A percentile compares a stretch with the other conserved stretches of the same genome.
Evolutionary conservation across 2,329 filamentous ascomycete species (phyloP).

Genomic region (Ilyonectria robusta): DNA sequence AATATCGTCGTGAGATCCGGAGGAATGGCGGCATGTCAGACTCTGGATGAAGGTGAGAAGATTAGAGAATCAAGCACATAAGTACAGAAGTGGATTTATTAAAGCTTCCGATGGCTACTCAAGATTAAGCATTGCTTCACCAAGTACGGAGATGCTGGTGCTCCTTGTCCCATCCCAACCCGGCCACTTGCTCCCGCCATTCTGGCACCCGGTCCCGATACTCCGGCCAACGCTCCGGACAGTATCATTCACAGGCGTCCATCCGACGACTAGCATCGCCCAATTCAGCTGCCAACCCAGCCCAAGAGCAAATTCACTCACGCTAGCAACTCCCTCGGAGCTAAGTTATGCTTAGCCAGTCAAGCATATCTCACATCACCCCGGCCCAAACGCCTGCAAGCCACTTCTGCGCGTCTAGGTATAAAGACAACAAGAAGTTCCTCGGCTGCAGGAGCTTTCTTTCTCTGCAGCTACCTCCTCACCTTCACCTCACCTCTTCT

Average conservation of each 20-base stretch:
- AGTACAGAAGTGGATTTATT: too few species aligned
- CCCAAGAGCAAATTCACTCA: constrained; percentile 23
- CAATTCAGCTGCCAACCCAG: constrained; percentile 3
- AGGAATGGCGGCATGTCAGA: background rate
- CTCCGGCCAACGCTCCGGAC: constrained; percentile 22
- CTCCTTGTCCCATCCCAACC: background rate
- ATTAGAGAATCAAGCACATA: background rate
- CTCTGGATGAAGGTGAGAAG: background rate
- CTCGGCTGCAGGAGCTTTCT: background rate
- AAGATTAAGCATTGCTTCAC: background rate
- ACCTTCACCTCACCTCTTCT: background rate
- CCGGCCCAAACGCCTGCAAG: constrained; percentile 4
- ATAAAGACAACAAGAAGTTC: constrained; percentile 13
- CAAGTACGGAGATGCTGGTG: background rate
- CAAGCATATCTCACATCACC: constrained; percentile 23
- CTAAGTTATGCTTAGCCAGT: constrained; percentile 30
- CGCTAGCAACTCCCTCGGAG: constrained; percentile 17
- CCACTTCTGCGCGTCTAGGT: constrained; percentile 2
- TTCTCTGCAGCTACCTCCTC: background rate
- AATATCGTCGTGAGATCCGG: constrained; percentile 1
- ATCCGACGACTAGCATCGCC: background rate
- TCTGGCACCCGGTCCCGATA: constrained; percentile 40
- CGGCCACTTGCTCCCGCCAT: constrained; percentile 32
- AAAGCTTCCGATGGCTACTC: background rate
- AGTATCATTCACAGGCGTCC: constrained; percentile 2